Evolutionary conservation across 257 asterid genomes (phyloP), one percentile per base, ranked within the genome.

Genomic region (Solanum etuberosum): DNA sequence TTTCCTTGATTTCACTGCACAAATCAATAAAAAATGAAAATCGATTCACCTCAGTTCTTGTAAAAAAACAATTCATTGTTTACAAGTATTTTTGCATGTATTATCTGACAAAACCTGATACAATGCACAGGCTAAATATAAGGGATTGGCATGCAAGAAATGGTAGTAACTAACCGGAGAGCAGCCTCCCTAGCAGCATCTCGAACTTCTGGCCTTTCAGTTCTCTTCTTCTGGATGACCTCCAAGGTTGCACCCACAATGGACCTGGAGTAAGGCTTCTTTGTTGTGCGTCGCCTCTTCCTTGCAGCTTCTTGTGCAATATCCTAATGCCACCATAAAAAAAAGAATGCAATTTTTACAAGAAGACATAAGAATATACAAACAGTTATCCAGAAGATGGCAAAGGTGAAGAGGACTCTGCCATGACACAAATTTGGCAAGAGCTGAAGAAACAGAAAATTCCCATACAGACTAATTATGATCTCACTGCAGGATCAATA

Each of bases 161-260:
- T 46, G 42, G 15, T 80, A 18, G 84, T 0, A 78, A 80, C 85
- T 20, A 46, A 95, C 97, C 98, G 96, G 23, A 96, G 91, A 48
- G 99, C 98, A 37, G 99, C 99, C 88, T 96, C 99, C 59, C 98
- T 93, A 0, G 99, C 99, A 86, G 99, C 99, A 91, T 95, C 99
- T 81, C 99, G 94, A 12, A 96, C 98, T 86, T 95, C 98, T 13
- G 98, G 95, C 90, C 95, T 96, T 88, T 96, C 99, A 20, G 93
- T 46, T 87, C 99, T 91, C 57, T 89, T 91, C 93, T 94, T 96
- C 92, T 96, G 99, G 40, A 96, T 96, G 35, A 96, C 98, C 90
- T 96, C 99, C 86, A 95, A 85, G 5, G 99, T 93, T 31, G 98
- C 98, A 89, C 99, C 99, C 8, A 96, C 99, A 86, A 96, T 96